phyloP scores from a whole-genome alignment of 2,329 filamentous ascomycete genomes.

The Colletotrichum sp. region DNA sequence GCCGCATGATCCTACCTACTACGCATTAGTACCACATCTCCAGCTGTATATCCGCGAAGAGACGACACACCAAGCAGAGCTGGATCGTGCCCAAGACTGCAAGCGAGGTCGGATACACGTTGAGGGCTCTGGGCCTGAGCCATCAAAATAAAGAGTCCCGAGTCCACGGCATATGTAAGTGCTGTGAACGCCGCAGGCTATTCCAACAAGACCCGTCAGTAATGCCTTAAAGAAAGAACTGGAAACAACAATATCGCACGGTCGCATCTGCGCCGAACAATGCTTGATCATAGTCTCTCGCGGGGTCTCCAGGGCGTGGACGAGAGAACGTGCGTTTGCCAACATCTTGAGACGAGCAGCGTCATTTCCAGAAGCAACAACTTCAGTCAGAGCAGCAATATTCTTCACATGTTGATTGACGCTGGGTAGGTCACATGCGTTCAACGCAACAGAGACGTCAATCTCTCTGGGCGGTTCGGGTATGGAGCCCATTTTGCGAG shows the following conservation, averaged over 20 bases:
- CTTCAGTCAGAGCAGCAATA: background rate
- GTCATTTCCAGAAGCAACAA: background rate
- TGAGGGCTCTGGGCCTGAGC: conserved; percentile 22
- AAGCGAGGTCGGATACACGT: background rate
- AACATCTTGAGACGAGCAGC: background rate
- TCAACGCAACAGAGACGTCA: background rate
- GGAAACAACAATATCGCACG: fast-evolving
- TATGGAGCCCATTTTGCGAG: background rate
- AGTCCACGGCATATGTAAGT: conserved; percentile 33
- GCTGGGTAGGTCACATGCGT: background rate
- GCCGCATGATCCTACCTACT: conserved; percentile 35
- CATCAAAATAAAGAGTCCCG: conserved; percentile 38
- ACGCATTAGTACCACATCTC: background rate
- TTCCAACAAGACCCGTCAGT: fast-evolving
- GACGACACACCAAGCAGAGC: background rate
- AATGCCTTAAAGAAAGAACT: fast-evolving
- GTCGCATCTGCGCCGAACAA: conserved; percentile 44
- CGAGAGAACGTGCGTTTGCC: background rate
- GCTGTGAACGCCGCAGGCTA: conserved; percentile 28
- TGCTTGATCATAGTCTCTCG: conserved; percentile 52
- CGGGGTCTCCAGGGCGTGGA: conserved; percentile 45
- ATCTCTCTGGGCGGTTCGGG: background rate
- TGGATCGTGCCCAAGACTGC: background rate
- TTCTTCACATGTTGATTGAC: background rate
- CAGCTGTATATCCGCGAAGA: fast-evolving